phyloP scores from a whole-genome alignment of 2,329 filamentous ascomycete species.

The Penicillium crustosum region DNA sequence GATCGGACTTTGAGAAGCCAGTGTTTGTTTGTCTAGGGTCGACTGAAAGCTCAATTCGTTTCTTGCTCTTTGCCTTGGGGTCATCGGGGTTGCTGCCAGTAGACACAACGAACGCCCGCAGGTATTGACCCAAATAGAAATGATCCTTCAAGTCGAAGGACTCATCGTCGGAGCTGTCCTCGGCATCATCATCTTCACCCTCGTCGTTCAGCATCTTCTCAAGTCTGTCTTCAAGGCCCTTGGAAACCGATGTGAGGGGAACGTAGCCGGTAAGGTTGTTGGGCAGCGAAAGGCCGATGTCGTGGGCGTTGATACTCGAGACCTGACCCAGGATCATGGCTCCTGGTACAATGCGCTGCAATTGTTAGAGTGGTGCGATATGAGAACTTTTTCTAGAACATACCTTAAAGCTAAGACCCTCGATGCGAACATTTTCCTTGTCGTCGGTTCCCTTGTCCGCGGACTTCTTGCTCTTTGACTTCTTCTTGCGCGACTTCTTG shows the following conservation, averaged over 20 bases:
- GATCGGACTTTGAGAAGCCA: conserved; percentile 68
- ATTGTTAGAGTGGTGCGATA: conserved; percentile 34
- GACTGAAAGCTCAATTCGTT: conserved; percentile 82
- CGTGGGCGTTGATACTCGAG: conserved; percentile 73
- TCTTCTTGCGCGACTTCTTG: conserved; percentile 44
- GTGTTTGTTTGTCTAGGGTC: conserved; percentile 76
- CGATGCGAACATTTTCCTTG: conserved; percentile 66
- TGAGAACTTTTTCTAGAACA: conserved; percentile 18
- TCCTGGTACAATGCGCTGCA: conserved; percentile 76
- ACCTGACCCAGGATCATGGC: conserved; percentile 87
- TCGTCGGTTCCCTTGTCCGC: conserved; percentile 52
- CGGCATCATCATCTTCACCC: conserved; percentile 56
- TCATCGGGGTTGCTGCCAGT: conserved; percentile 59
- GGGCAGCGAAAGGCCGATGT: conserved; percentile 78
- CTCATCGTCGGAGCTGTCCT: conserved; percentile 50
- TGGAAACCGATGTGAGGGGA: conserved; percentile 87
- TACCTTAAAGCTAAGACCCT: conserved; percentile 88
- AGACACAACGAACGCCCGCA: conserved; percentile 79
- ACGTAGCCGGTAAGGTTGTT: conserved; percentile 92
- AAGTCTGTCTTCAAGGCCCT: conserved; percentile 71
- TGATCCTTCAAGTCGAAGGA: conserved; percentile 72
- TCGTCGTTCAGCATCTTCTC: conserved; percentile 65
- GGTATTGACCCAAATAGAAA: conserved; percentile 81
- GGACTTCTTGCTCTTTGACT: conserved; percentile 50
- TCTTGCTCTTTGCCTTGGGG: conserved; percentile 65